phyloP scores from a whole-genome alignment of 2,329 filamentous ascomycete genomes.

The Microthyrium microscopicum region DNA sequence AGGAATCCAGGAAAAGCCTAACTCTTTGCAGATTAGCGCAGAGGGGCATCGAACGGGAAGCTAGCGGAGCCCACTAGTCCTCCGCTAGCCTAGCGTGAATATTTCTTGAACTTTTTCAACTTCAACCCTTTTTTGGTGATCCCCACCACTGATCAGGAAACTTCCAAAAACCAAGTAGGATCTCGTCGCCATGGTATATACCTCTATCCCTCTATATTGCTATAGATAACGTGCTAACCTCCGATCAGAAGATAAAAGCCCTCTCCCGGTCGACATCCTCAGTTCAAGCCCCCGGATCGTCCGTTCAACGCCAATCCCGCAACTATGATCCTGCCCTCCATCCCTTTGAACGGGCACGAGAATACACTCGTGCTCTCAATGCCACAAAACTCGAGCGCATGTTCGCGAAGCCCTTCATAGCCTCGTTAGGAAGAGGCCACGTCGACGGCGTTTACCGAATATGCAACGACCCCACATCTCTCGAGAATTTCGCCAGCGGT shows the following conservation, averaged over 20 bases:
- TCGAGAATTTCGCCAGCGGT: conserved; percentile 63
- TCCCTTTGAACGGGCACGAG: conserved; percentile 78
- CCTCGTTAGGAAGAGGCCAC: conserved; percentile 49
- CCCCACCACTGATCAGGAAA: no score
- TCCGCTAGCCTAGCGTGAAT: no score
- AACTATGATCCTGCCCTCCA: conserved; percentile 73
- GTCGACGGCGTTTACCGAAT: conserved; percentile 46
- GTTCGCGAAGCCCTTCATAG: conserved; percentile 73
- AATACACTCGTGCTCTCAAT: conserved; percentile 64
- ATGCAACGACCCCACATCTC: conserved; percentile 59
- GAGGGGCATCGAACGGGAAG: no score
- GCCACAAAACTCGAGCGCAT: conserved; percentile 87
- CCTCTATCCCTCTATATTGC: no score
- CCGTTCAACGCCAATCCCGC: conserved; percentile 46
- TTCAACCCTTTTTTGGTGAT: no score
- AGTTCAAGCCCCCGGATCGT: conserved; percentile 50
- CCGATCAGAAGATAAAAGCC: conserved; percentile 36
- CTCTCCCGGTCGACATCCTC: conserved; percentile 48
- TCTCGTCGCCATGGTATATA: no score
- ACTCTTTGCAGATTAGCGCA: no score
- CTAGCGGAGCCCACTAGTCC: no score
- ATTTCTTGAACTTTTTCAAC: no score
- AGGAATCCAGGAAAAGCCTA: no score
- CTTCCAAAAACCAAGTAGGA: no score
- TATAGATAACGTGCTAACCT: no score